Evolutionary conservation across 2,329 filamentous ascomycete species (phyloP), one percentile per base, ranked within the genome.

Genomic region (Xylariales sp.): DNA sequence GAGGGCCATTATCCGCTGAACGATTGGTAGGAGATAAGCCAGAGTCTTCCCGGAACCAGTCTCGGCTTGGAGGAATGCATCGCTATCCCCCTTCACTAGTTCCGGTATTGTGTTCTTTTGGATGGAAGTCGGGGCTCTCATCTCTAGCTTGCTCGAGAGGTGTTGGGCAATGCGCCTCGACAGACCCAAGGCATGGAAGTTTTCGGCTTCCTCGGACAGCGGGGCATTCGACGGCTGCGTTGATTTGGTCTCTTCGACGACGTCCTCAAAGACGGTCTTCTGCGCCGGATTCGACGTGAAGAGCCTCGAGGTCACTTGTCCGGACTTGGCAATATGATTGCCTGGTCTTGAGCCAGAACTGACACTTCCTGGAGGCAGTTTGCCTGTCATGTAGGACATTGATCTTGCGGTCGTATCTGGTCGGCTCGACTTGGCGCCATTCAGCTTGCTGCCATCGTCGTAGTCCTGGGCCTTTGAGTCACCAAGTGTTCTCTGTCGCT

Each of bases 31-130:
- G 4, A 98, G 74, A 60, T 98, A 98, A n/a, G 93, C 88, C 46
- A 98, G 68, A 0, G 93, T 98, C 68, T 98, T 98, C 66, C 93
- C 93, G 0, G 93, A 98, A 52, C 93, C 93, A 0, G 93, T 98
- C 66, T 98, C 86, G 3, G 93, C 94, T 61, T 97, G 93, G 24
- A 98, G 84, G 55, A 98, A 98, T 2, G 90, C 90, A 68, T 98
- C 93, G 33, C 79, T 82, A 53, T 95, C 86, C 40, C 85, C 83
- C 31, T 82, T 82, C 32, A 95, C 65, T 46, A 98, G 68, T 53
- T 93, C 83, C 31, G 86, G 76, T 28, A 98, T 83, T 1, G 91
- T 85, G 47, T 87, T 88, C 54, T 90, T 90, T 65, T 98, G 93
- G 58, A 98, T 96, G 1, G 88, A 88, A 0, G 93, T 98, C 5